Evolutionary conservation across 345 rosid species (phyloP), one percentile per base, ranked within the genome.

Genomic region (Pistacia integerrima): DNA sequence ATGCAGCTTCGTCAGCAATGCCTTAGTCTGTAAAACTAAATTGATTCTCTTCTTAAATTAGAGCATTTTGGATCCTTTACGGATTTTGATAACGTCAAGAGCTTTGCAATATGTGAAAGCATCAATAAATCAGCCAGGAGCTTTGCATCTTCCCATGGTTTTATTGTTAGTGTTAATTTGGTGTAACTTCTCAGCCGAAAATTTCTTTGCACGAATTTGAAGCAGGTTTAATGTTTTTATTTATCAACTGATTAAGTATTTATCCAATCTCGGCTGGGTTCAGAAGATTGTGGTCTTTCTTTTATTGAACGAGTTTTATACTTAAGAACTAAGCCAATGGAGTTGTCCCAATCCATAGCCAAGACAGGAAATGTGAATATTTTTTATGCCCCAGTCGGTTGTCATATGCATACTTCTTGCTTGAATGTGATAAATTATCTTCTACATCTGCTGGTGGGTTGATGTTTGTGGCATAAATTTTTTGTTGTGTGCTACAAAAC

Each of bases 71-170:
- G 51, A 55, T 35, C 46, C 51, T 55, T 16, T 18, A 49, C 28
- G 58, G 68, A 61, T 73, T 61, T 60, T 28, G 75, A 41, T 64
- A n/a, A 63, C 58, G 25, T 71, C 38, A 54, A 38, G 41, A 58
- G 59, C 16, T 52, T 20, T 65, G 52, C 62, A 41, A 30, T 52
- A 20, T 8, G 30, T 35, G 74, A 70, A 35, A 49, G 49, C 49
- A n/a, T 30, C 2, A 1, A 52, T 64, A 52, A 64, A 51, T 52
- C 52, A 35, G 51, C 35, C 28, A 11, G 38, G 28, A 16, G 33
- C 61, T 22, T 36, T 71, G 65, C 11, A 4, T 52, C 35, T 58
- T 72, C 35, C 11, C 35, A 14, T 8, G 70, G 52, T 22, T 54
- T 64, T 22, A 57, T 35, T 20, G 36, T 30, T 7, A 33, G 12